Evolutionary conservation across 495 filamentous ascomycete species (phyloP), one percentile per base, ranked within the genome.

Genomic region (Evansstolkia leycettana): DNA sequence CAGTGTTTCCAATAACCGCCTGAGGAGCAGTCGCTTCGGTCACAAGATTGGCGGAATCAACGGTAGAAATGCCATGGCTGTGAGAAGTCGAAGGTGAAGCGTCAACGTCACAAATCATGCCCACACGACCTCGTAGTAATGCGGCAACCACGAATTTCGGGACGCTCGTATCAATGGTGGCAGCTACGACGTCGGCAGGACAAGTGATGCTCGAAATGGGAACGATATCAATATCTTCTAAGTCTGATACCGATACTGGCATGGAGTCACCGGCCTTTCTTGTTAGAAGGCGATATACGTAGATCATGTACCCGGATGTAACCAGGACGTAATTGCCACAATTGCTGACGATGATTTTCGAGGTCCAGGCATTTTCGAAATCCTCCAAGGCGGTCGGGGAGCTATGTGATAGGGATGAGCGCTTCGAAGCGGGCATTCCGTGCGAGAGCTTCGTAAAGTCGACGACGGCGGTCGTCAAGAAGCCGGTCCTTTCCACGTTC

Each of bases 91-190:
- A 24, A 7, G 37, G 29, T 13, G 36, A 25, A 14, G 18, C 23
- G 10, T 54, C 50, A 13, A 80, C 48, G 33, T 83, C 73, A 38
- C 70, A 75, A 11, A 83, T 64, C 45, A 83, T 59, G 7, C 77
- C 79, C 41, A 75, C 60, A 7, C 81, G 69, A 14, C 70, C 75
- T 24, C 69, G 63, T 8, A 84, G 45, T 12, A 84, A 57, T 25
- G 72, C 72, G 17, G 76, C 81, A 37, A 84, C 50, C 10, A 73
- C 65, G 30, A 75, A 69, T 37, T 61, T 63, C 7, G 68, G 40
- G 5, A 57, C 64, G 15, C 65, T 73, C 2, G 75, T 75, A 50
- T 84, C 78, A 59, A 85, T 76, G 31, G 70, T 71, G 25, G 78
- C 68, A 8, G 74, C 69, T 3, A 83, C 38, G 5, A 82, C 70